Conservation (phyloP, 2,329 filamentous ascomycete species). For the Aureobasidium sp. region DNA sequence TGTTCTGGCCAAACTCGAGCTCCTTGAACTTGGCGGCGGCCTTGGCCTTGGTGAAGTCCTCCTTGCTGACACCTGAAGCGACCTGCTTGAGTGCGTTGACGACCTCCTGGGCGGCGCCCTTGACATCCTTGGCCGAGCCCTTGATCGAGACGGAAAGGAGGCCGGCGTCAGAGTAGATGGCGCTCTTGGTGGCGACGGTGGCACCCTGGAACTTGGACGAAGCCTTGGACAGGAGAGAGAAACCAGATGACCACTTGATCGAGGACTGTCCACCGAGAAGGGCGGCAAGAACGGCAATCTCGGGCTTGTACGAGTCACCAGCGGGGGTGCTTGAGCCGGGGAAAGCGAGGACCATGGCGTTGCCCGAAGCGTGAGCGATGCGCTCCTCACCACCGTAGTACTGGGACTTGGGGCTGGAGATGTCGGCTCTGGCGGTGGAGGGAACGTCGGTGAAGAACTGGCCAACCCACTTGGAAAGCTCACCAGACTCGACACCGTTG, state of each 20-base stretch:
- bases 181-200: conserved; percentile 66
- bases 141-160: conserved; percentile 77
- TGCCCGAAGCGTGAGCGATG: conserved; percentile 66
- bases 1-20: conserved; percentile 72
- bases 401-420: conserved; percentile 62
- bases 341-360: conserved; percentile 86
- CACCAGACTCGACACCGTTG: conserved; percentile 71
- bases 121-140: conserved; percentile 66
- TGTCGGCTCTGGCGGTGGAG: conserved; percentile 42
- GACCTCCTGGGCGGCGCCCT: conserved; percentile 65
- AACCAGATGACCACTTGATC: conserved; percentile 94
- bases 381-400: conserved; percentile 96
- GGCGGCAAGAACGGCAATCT: conserved; percentile 77
- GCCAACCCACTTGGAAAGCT: conserved; percentile 81
- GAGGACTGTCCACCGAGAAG: conserved; percentile 83
- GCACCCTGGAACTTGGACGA: conserved; percentile 59
- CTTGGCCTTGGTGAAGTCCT: conserved; percentile 86
- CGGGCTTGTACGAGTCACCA: conserved; percentile 73
- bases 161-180: conserved; percentile 88
- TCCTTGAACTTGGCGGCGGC: conserved; percentile 90
- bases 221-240: conserved; percentile 81
- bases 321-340: conserved; percentile 74
- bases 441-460: conserved; percentile 80
- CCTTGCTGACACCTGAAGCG: conserved; percentile 62
- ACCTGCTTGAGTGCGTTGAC: conserved; percentile 78